Evolutionary conservation across 2,329 filamentous ascomycete genomes (phyloP), one percentile per base, ranked within the genome.

Genomic region (Colletotrichum magnum): DNA sequence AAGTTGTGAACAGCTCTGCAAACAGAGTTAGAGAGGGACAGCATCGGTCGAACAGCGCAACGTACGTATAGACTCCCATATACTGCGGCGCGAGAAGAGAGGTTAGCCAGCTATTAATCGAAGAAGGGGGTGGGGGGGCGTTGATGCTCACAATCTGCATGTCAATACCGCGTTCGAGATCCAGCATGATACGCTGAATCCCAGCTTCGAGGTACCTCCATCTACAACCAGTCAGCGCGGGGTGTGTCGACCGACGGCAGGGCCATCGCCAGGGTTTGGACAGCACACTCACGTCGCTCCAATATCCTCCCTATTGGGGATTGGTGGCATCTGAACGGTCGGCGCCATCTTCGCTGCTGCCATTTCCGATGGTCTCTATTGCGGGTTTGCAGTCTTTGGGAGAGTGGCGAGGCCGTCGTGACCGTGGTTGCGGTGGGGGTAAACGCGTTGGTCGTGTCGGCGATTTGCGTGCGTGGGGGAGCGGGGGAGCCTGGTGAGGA

Each of bases 21-120:
- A 58, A 58, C 53, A 53, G 47, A 21, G 76, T 88, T 73, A 88
- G 82, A 63, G 66, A 24, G 6, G 24, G 21, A 39, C 48, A 15
- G 21, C 4, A 43, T 24, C 24, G 39, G 18, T 43, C 52, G 36
- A 21, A 16, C 21, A 57, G 52, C 10, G 24, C 39, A 16, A 43
- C 75, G 60, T 79, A 94, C 92, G 95, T 98, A 83, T 98, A 98
- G 70, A 98, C 90, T 65, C 93, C 94, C 95, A 98, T 98, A 83
- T 98, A 98, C 86, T 92, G 78, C 28, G 70, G 39, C 24, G 41
- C 48, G 36, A 57, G 10, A 10, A 57, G 50, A 16, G 57, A n/a
- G 36, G 63, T 72, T 39, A 71, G 69, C 58, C 7, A 45, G 24
- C n/a, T 18, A n/a, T 43, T 12, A 39, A 39, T 56, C 61, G 15